These are phyloP conservation scores for Cubamyces sp. DNA, from an alignment of 768 basidiomycete species.

Conservation along the genomic window DNA sequence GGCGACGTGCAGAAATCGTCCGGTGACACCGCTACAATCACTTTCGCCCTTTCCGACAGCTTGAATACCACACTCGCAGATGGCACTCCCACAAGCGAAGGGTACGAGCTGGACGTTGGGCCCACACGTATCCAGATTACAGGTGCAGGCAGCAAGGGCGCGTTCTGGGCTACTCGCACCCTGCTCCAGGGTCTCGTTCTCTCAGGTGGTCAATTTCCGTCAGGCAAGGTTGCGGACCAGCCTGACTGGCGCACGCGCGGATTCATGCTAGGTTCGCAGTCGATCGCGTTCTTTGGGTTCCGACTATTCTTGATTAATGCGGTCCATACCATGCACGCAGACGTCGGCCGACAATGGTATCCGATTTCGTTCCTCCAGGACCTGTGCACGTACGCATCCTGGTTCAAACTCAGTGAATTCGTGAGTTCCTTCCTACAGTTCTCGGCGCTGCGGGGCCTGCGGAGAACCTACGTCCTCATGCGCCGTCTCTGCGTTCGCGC, in stretches of 20 bases:
- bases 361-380: constrained; percentile 32
- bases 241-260: constrained; percentile 34
- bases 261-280: constrained; percentile 32
- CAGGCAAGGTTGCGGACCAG: constrained; percentile 28
- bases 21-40: constrained; percentile 12
- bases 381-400: constrained; percentile 33
- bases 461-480: constrained; percentile 1
- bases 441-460: not conserved
- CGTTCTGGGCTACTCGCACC: constrained; percentile 35
- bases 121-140: constrained; percentile 23
- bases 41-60: constrained; percentile 18
- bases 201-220: constrained; percentile 28
- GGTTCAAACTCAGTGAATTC: constrained; percentile 37
- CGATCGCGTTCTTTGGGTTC: not conserved
- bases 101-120: constrained; percentile 28
- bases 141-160: constrained; percentile 32
- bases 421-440: constrained; percentile 13
- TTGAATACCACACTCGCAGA: constrained; percentile 24
- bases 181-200: constrained; percentile 33
- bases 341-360: constrained; percentile 34
- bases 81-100: constrained; percentile 29
- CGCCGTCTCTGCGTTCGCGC: too few species aligned
- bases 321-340: constrained; percentile 10
- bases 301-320: not conserved
- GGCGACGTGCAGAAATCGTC: constrained; percentile 3